phyloP scores from a whole-genome alignment of 148 eudicot species.

The Amaranthus cruentus region DNA sequence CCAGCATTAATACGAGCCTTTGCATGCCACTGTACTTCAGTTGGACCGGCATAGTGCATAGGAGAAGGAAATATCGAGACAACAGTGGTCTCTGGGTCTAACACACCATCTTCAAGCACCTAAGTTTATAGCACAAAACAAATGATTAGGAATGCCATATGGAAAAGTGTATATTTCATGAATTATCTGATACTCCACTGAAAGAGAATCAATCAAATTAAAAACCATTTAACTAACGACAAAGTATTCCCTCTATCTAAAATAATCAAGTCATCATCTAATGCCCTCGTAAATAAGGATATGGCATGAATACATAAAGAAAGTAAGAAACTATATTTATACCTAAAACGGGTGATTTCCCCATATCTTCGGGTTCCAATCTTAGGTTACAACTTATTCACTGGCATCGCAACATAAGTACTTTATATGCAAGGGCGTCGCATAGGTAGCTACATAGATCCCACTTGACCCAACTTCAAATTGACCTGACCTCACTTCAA shows the following conservation, averaged over 20 bases:
- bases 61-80: conserved; percentile 96
- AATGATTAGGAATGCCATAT: not conserved
- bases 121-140: conserved; percentile 15
- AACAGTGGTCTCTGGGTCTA: conserved; percentile 91
- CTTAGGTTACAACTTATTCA: no score
- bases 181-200: no score
- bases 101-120: conserved; percentile 91
- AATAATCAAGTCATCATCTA: not conserved
- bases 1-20: conserved; percentile 96
- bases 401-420: no score
- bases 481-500: no score
- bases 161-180: not conserved
- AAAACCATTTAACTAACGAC: not conserved
- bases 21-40: conserved; percentile 98
- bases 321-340: not conserved
- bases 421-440: no score
- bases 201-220: not conserved
- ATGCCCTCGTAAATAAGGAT: not conserved
- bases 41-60: conserved; percentile 97
- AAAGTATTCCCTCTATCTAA: not conserved
- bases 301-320: not conserved
- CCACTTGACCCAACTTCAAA: no score
- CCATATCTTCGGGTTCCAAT: not conserved
- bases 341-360: not conserved
- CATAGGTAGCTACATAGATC: no score